phyloP scores from a whole-genome alignment of 1,284 basidiomycete genomes.

The Leccinum insolens region DNA sequence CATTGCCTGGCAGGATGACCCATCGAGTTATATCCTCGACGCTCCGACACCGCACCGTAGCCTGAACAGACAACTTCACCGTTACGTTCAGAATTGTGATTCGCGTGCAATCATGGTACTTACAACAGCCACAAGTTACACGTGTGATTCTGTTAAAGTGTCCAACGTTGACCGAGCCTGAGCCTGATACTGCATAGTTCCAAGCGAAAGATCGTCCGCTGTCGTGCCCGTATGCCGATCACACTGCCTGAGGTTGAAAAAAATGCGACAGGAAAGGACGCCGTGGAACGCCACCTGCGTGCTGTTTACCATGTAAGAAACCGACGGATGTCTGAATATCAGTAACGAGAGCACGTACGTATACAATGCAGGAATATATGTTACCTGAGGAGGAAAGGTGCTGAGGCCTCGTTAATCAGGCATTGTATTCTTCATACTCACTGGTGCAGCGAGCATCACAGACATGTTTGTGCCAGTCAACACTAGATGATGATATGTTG shows the following conservation, averaged over 20 bases:
- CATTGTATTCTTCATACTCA: neutral
- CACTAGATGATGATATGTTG: conserved; percentile 13
- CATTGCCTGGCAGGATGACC: no score
- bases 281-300: neutral
- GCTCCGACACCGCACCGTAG: no score
- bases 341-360: conserved; percentile 5
- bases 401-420: neutral
- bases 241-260: neutral
- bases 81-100: neutral
- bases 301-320: neutral
- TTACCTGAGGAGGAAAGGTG: conserved; percentile 15
- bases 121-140: no score
- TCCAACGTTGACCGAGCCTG: no score
- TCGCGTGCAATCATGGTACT: no score
- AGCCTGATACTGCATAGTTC: neutral
- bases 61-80: no score
- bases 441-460: neutral
- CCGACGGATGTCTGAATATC: neutral
- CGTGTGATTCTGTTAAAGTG: no score
- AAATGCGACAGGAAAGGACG: neutral
- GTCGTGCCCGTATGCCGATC: neutral
- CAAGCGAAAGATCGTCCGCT: neutral
- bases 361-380: conserved; percentile 26
- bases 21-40: no score
- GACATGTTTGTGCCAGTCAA: conserved; percentile 8